These are phyloP conservation scores for Ascochyta fabae DNA, from an alignment of 2,329 filamentous ascomycete genomes.

Conservation along the genomic window DNA sequence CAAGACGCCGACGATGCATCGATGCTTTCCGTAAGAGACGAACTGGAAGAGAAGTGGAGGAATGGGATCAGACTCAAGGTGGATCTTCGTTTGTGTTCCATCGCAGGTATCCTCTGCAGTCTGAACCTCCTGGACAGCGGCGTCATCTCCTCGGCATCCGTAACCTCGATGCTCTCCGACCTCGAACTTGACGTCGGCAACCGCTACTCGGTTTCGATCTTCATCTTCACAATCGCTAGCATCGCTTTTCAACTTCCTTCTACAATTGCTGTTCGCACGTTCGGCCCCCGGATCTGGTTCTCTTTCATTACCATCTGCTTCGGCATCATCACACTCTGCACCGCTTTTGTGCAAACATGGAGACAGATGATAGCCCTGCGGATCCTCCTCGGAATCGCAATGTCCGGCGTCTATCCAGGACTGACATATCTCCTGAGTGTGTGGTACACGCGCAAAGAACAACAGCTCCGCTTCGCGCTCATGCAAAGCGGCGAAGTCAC, in stretches of 20 bases:
- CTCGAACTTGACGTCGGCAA: constrained; percentile 67
- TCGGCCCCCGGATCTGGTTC: constrained; percentile 71
- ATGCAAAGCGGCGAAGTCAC: constrained; percentile 70
- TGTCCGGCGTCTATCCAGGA: constrained; percentile 55
- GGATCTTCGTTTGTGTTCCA: constrained; percentile 71
- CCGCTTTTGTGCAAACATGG: constrained; percentile 72
- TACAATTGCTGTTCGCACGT: constrained; percentile 68
- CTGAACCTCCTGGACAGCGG: constrained; percentile 73
- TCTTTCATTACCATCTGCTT: constrained; percentile 65
- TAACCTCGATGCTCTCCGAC: constrained; percentile 71
- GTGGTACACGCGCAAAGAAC: constrained; percentile 70
- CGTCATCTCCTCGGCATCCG: constrained; percentile 72
- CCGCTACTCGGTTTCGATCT: constrained; percentile 72
- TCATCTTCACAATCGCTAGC: constrained; percentile 74
- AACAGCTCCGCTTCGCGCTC: constrained; percentile 70
- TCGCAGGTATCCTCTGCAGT: constrained; percentile 73
- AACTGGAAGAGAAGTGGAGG: constrained; percentile 47
- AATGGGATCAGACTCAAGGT: constrained; percentile 65
- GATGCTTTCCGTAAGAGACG: constrained; percentile 14
- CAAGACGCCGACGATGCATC: constrained; percentile 16
- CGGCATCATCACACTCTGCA: constrained; percentile 70
- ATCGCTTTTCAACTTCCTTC: constrained; percentile 73
- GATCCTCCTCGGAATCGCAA: constrained; percentile 69
- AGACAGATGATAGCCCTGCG: constrained; percentile 72
- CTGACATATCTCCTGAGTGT: constrained; percentile 64